Evolutionary conservation across 352 stramenopile genomes (phyloP), one percentile per base, ranked within the genome.

Genomic region (Nothophytophthora sp.): DNA sequence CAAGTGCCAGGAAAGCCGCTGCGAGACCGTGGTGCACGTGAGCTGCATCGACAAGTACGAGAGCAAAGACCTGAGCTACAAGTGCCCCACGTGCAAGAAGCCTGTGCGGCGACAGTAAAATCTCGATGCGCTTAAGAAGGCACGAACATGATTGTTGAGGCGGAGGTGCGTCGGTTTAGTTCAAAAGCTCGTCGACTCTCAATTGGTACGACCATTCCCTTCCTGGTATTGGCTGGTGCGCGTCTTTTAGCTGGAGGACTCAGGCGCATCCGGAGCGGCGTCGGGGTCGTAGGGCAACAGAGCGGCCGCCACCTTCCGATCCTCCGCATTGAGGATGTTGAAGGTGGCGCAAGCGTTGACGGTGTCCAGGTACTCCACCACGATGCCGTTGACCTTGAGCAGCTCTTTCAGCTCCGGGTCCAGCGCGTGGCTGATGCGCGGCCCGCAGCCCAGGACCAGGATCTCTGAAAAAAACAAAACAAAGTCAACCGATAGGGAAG

Each of bases 291-390:
- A 75, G 3, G 86, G 83, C 10, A 96, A 50, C 44, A 96, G 75
- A n/a, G 82, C 85, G 10, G 82, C 86, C 7, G 72, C 86, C 18
- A 96, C 76, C 35, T 79, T 70, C 50, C 86, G 81, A 56, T 94
- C 86, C 50, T 96, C 85, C n/a, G 83, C 83, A 67, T 94, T 96
- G n/a, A 96, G 65, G 55, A 96, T 90, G 53, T 96, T 96, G 63
- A 95, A 96, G n/a, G 85, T 96, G 35, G 85, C 81, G 44, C 86
- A 92, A 10, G 86, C 85, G 49, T 94, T 92, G 36, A 88, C 63
- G 25, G 81, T 90, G 66, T 95, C 84, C 29, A 91, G 34, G 55
- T 92, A 92, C 57, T 95, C 84, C 22, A 95, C 78, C 20, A 95
- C 84, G 47, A 95, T 92, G 41, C 84, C 84, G 40, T 91, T 84